Evolutionary conservation across 2,329 filamentous ascomycete genomes (phyloP).

Genomic region (Cladosporium sphaerospermum): DNA sequence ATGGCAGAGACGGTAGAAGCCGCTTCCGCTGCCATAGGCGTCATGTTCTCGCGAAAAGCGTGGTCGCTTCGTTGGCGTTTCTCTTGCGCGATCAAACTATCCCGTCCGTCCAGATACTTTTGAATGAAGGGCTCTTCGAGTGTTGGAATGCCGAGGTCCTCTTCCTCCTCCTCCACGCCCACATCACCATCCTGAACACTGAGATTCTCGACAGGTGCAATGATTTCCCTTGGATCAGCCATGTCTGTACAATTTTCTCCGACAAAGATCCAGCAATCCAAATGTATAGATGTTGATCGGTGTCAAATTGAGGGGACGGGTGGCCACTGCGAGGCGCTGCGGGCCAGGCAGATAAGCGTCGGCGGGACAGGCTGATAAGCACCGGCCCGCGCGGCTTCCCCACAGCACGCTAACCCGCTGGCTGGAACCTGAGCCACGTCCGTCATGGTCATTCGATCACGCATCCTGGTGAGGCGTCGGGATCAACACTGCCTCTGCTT

Average conservation of each 20-base stretch:
- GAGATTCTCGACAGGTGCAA: slow-evolving; percentile 5
- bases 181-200: not conserved
- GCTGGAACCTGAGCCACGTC: not conserved
- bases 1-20: slow-evolving; percentile 75
- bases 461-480: not conserved
- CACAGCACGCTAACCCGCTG: not conserved
- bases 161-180: slow-evolving; percentile 24
- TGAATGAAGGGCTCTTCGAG: slow-evolving; percentile 68
- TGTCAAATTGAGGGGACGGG: too few relatives aligned
- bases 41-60: slow-evolving; percentile 66
- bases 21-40: slow-evolving; percentile 70
- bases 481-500: not conserved
- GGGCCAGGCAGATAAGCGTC: not conserved
- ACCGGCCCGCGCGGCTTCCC: not conserved
- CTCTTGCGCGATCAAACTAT: slow-evolving; percentile 72
- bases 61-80: slow-evolving; percentile 72
- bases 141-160: slow-evolving; percentile 28
- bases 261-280: too few relatives aligned
- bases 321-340: not conserved
- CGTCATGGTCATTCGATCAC: not conserved
- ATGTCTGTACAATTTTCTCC: not conserved
- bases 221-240: not conserved
- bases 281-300: too few relatives aligned
- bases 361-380: not conserved
- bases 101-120: slow-evolving; percentile 70